phyloP scores from a whole-genome alignment of 306 rosid species.

The Nissolia schottii region DNA sequence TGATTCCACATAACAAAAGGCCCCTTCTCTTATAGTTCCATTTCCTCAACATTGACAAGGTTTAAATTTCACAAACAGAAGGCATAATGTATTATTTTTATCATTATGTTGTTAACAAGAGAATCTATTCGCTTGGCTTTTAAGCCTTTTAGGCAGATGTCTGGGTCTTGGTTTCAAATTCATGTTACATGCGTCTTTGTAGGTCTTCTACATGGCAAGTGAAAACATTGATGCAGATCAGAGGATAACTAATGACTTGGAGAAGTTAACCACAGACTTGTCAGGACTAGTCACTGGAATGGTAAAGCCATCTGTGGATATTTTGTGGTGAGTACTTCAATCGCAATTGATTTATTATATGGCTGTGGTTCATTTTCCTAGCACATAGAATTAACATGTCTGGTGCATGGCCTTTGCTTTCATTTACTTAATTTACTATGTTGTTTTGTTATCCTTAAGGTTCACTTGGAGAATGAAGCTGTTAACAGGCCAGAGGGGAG shows the following conservation, averaged over 20 bases:
- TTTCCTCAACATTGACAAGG: background rate
- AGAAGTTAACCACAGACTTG: constrained; percentile 69
- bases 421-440: background rate
- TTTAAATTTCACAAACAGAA: background rate
- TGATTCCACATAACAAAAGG: background rate
- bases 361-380: background rate
- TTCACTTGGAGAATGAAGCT: constrained; percentile 96
- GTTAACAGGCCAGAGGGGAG: constrained; percentile 87
- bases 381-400: constrained; percentile 1
- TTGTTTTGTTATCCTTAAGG: constrained; percentile 43
- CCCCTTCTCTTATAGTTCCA: background rate
- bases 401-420: background rate
- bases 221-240: constrained; percentile 80
- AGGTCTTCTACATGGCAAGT: constrained; percentile 84
- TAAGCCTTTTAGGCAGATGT: background rate
- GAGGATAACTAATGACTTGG: constrained; percentile 81
- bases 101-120: background rate
- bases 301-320: constrained; percentile 91
- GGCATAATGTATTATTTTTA: background rate
- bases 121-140: background rate
- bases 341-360: background rate
- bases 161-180: constrained; percentile 10
- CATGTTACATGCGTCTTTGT: constrained; percentile 26
- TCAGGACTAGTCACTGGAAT: constrained; percentile 86
- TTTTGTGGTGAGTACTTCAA: constrained; percentile 61